These are phyloP conservation scores for Cladosporium sp. DNA, from an alignment of 2,329 filamentous ascomycete genomes.

Conservation along the genomic window DNA sequence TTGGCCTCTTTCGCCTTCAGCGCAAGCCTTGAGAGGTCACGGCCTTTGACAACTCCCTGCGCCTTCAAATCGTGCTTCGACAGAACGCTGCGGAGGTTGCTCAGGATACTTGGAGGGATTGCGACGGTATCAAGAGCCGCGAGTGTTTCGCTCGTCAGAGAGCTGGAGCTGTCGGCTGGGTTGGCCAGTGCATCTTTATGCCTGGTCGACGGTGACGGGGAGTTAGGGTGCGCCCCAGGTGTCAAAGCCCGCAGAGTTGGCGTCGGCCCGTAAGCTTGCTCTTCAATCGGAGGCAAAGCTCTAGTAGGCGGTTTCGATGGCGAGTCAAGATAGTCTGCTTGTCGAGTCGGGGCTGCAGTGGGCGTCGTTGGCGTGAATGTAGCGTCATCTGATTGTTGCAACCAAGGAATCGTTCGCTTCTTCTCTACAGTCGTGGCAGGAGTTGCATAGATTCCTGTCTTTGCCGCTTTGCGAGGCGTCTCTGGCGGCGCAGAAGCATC, in stretches of 20 bases:
- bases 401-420: conserved; percentile 35
- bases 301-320: conserved; percentile 17
- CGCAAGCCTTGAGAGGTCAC: conserved; percentile 59
- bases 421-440: conserved; percentile 27
- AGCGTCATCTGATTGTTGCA: conserved; percentile 14
- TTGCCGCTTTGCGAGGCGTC: conserved; percentile 37
- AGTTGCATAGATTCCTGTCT: conserved; percentile 33
- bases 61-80: conserved; percentile 51
- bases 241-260: neutral
- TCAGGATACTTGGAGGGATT: conserved; percentile 22
- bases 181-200: conserved; percentile 23
- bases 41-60: conserved; percentile 56
- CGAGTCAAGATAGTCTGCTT: conserved; percentile 20
- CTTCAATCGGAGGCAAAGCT: neutral
- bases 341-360: conserved; percentile 6
- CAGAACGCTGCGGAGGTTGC: conserved; percentile 42
- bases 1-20: conserved; percentile 60
- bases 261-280: neutral
- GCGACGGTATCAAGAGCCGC: conserved; percentile 13
- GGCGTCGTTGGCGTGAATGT: conserved; percentile 27
- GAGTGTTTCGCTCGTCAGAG: conserved; percentile 23
- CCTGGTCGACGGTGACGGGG: conserved; percentile 19
- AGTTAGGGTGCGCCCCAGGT: conserved; percentile 2
- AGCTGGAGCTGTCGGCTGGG: conserved; percentile 20
- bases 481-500: conserved; percentile 22